Evolutionary conservation across 345 rosid species (phyloP).

Genomic region (Dipteronia sinensis): DNA sequence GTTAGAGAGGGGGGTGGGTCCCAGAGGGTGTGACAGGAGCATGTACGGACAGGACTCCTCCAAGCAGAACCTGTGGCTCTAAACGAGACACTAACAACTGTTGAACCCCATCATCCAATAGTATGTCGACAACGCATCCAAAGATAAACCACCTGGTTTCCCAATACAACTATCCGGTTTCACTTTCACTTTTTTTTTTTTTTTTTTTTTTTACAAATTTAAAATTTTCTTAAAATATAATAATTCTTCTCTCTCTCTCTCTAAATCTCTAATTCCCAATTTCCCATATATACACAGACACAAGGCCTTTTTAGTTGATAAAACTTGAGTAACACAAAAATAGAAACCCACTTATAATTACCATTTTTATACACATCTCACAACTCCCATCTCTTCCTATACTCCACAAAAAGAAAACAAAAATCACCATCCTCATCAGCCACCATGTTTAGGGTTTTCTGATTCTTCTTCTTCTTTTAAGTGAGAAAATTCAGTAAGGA

Average conservation of each 20-base stretch:
- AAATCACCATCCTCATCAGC: neutral
- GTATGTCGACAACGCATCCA: too few relatives aligned
- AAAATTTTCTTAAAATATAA: too few relatives aligned
- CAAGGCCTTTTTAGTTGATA: slow-evolving; percentile 14
- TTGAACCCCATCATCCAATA: too few relatives aligned
- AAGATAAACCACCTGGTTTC: too few relatives aligned
- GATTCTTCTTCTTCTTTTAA: slow-evolving; percentile 5
- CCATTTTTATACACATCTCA: slow-evolving; percentile 4
- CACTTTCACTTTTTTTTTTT: neutral
- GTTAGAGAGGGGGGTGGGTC: too few relatives aligned
- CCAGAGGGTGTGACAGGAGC: too few relatives aligned
- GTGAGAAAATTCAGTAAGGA: neutral
- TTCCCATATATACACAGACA: neutral
- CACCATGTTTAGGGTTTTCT: slow-evolving; percentile 32
- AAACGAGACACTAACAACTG: too few relatives aligned
- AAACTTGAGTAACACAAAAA: slow-evolving; percentile 27
- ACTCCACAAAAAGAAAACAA: neutral
- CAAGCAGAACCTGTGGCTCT: too few relatives aligned
- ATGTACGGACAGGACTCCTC: too few relatives aligned
- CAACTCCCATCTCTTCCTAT: slow-evolving; percentile 2
- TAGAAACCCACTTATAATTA: slow-evolving; percentile 33
- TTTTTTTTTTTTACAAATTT: too few relatives aligned
- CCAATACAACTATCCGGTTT: too few relatives aligned
- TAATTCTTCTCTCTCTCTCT: too few relatives aligned
- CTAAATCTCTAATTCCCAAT: neutral